phyloP scores from a whole-genome alignment of 768 basidiomycete genomes.

The Sistotremastrum niveocremeum region DNA sequence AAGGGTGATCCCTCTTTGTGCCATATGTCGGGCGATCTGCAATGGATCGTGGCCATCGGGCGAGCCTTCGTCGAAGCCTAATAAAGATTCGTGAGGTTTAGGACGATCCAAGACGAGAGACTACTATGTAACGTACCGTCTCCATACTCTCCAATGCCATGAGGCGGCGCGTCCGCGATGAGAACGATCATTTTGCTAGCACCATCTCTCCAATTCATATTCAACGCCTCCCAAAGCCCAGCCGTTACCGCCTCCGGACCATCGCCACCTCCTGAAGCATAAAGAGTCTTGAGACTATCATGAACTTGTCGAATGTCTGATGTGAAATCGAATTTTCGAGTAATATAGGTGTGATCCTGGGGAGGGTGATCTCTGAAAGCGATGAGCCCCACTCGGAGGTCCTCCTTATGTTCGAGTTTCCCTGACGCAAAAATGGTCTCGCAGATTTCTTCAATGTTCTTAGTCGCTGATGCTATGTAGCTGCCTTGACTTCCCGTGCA shows the following conservation, averaged over 20 bases:
- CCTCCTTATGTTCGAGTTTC: conserved; percentile 73
- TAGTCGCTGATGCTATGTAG: conserved; percentile 87
- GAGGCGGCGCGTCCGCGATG: conserved; percentile 95
- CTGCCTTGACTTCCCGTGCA: conserved; percentile 87
- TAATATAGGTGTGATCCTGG: conserved; percentile 90
- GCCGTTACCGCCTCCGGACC: conserved; percentile 97
- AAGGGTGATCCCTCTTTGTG: conserved; percentile 82
- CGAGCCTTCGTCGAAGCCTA: conserved; percentile 88
- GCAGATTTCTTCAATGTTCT: conserved; percentile 93
- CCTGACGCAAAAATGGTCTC: conserved; percentile 91
- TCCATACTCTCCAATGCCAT: conserved; percentile 94
- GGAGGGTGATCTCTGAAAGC: conserved; percentile 96
- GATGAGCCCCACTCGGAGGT: conserved; percentile 83
- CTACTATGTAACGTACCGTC: conserved; percentile 47
- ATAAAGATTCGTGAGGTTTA: background rate
- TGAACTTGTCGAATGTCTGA: conserved; percentile 84
- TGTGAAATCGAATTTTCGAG: conserved; percentile 89
- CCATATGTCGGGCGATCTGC: conserved; percentile 79
- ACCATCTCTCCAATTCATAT: conserved; percentile 79
- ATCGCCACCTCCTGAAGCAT: conserved; percentile 86
- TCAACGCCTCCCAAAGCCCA: conserved; percentile 71
- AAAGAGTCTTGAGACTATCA: conserved; percentile 66
- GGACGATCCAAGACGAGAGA: background rate
- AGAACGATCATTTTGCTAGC: conserved; percentile 95
- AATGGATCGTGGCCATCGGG: conserved; percentile 91